A percentile compares a stretch with the other conserved stretches of the same genome.
Evolutionary conservation across 2,329 filamentous ascomycete species (phyloP).

Genomic region (Fusarium xylarioides): DNA sequence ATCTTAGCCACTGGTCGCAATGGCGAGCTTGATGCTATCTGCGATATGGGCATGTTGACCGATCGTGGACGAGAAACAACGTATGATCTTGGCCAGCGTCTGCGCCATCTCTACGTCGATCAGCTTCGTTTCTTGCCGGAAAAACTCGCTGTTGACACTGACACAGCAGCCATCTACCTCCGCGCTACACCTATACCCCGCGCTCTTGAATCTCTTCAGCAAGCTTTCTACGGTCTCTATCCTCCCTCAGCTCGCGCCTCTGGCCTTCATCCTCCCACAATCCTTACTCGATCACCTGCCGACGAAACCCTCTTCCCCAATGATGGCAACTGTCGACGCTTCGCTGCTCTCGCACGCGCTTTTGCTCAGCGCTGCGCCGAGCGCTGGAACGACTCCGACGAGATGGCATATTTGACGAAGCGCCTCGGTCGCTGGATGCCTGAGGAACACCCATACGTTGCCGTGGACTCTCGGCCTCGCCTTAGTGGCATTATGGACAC

Average conservation of each 20-base stretch:
- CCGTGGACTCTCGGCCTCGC: slow-evolving; percentile 84
- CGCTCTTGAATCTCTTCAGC: slow-evolving; percentile 80
- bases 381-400: slow-evolving; percentile 77
- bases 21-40: slow-evolving; percentile 81
- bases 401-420: slow-evolving; percentile 85
- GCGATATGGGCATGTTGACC: slow-evolving; percentile 80
- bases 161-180: slow-evolving; percentile 72
- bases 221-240: slow-evolving; percentile 79
- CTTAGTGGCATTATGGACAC: slow-evolving; percentile 94
- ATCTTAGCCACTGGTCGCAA: slow-evolving; percentile 72
- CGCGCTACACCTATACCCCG: slow-evolving; percentile 79
- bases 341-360: slow-evolving; percentile 72
- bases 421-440: slow-evolving; percentile 89
- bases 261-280: slow-evolving; percentile 68
- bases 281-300: slow-evolving; percentile 69
- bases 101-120: slow-evolving; percentile 78
- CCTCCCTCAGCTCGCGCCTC: slow-evolving; percentile 59
- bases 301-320: slow-evolving; percentile 87
- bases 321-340: slow-evolving; percentile 76
- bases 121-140: slow-evolving; percentile 76
- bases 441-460: slow-evolving; percentile 70
- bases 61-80: slow-evolving; percentile 79
- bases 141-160: slow-evolving; percentile 61
- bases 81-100: slow-evolving; percentile 70
- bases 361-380: slow-evolving; percentile 77